Base-by-base conservation (phyloP, 352 stramenopile genomes). In the Phytophthora capsici region DNA sequence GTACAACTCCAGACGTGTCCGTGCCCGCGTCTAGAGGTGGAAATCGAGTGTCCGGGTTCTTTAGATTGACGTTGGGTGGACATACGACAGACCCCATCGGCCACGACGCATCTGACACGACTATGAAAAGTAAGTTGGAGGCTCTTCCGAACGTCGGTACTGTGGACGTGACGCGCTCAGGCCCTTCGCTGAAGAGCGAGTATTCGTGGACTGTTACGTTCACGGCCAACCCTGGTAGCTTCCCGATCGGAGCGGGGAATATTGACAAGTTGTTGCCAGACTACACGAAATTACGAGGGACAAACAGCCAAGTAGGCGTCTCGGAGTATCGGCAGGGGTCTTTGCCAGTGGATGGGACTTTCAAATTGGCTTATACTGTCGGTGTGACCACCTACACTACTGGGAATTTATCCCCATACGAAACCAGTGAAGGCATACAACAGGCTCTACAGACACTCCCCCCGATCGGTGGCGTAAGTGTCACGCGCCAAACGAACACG, bases 191-290 rank as follows among this genome's bases (percentile, higher is more conserved):
- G 12, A 91, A 94, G 48, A 89, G 86, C 36, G 89, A 94, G 46
- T 99, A 98, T 60, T 78, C 79, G 14, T 99, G 97, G 97, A 89
- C 76, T 14, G 80, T 99, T 47, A 98, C 93, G 6, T 99, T 99
- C 69, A 63, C 82, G 1, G 82, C 90, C 1, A 98, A 98, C 57
- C 95, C 95, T 16, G 95, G 95, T 14, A 93, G 88, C 41, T 98
- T 98, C 69, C 96, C 96, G 6, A 72, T 92, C 28, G 87, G 87
- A 9, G 67, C 85, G 3, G 87, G 85, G 1, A 78, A 93, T 47
- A 73, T 95, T 20, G 75, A 84, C 20, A 50, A 65, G 2, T 44
- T 91, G n/a, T 49, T 67, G 2, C 47, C 69, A 4, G 83, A 93
- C 37, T 57, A 47, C 3, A 83, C 77, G 2, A 66, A 14, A 9